phyloP scores from a whole-genome alignment of 371 early-diverging fungal species.

The Funneliformis caledonium region DNA sequence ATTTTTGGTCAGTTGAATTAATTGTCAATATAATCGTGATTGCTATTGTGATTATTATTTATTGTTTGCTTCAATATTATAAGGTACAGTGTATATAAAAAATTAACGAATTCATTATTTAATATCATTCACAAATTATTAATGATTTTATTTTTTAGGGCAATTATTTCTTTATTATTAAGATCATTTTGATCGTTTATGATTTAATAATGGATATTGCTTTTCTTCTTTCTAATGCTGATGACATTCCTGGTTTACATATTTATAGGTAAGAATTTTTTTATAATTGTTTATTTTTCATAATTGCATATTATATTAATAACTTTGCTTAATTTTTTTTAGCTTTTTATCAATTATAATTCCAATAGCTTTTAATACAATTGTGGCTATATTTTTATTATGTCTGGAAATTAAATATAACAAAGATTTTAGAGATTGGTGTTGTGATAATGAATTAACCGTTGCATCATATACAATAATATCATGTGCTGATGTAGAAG shows the following conservation, averaged over 20 bases:
- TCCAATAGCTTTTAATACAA: neutral
- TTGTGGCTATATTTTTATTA: neutral
- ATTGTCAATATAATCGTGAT: neutral
- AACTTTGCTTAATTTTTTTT: too few relatives aligned
- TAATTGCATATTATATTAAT: too few relatives aligned
- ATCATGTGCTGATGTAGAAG: slow-evolving; percentile 26
- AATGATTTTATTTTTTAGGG: neutral
- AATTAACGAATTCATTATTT: too few relatives aligned
- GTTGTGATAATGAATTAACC: neutral
- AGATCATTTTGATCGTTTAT: neutral
- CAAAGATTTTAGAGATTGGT: neutral
- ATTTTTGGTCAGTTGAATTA: neutral
- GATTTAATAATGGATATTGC: slow-evolving; percentile 19
- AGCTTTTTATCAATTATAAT: neutral
- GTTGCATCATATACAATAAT: slow-evolving; percentile 3
- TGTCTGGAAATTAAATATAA: neutral
- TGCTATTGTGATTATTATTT: neutral
- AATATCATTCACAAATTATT: neutral
- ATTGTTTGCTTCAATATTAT: neutral
- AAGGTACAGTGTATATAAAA: neutral
- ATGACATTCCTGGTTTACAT: neutral
- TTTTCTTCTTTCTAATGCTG: slow-evolving; percentile 1
- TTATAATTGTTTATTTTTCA: neutral
- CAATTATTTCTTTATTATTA: neutral
- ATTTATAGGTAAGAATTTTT: neutral